Percentiles rank a stretch among this genome's conserved stretches.
phyloP scores from a whole-genome alignment of 169 alveolate genomes.

The Plasmodium knowlesi region DNA sequence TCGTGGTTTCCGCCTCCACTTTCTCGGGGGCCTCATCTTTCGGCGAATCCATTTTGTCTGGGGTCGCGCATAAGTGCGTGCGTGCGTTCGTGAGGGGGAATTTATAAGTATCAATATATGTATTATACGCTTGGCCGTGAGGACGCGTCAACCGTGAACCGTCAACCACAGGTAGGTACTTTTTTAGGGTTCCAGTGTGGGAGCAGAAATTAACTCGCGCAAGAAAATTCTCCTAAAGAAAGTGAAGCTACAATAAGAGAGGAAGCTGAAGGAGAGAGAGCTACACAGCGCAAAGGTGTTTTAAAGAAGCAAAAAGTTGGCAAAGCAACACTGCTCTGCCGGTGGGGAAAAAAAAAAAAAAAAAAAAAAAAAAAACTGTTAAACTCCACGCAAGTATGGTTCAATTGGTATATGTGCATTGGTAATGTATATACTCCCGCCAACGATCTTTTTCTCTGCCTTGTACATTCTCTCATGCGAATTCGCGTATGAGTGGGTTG shows the following conservation, averaged over 20 bases:
- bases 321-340: neutral
- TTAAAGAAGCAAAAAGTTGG: neutral
- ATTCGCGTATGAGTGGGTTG: neutral
- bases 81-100: neutral
- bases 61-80: neutral
- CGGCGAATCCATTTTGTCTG: conserved; percentile 32
- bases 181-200: neutral
- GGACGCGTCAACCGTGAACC: neutral
- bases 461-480: neutral
- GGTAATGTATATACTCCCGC: neutral
- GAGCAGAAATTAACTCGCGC: neutral
- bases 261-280: too few species aligned
- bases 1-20: conserved; percentile 17
- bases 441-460: neutral
- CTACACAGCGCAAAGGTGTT: neutral
- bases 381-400: neutral
- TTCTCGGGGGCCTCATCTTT: conserved; percentile 16
- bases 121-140: neutral
- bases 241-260: neutral
- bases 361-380: too few species aligned
- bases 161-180: neutral
- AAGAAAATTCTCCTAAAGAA: neutral
- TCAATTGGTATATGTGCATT: neutral
- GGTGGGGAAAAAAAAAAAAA: neutral
- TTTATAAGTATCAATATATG: neutral